Evolutionary conservation across 768 basidiomycete species (phyloP).

Genomic region (Tephrocybe rancida): DNA sequence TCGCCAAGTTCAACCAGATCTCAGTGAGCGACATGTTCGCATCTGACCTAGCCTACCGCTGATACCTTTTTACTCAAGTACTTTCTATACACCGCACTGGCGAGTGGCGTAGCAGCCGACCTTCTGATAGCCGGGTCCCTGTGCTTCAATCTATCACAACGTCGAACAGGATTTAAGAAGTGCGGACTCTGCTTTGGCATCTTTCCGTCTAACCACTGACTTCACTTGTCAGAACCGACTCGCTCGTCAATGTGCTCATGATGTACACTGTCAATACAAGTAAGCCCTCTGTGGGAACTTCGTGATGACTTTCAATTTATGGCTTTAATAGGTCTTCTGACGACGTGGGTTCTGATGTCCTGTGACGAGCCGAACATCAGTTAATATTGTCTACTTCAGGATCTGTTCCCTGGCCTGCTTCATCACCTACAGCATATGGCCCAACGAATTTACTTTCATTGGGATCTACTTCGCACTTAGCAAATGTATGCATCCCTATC

Average conservation of each 20-base stretch:
- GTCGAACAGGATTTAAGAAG: constrained; percentile 30
- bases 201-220: background rate
- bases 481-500: constrained; percentile 33
- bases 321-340: constrained; percentile 29
- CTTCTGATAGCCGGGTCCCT: constrained; percentile 37
- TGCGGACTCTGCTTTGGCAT: constrained; percentile 10
- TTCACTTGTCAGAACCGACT: constrained; percentile 38
- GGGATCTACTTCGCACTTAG: constrained; percentile 47
- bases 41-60: background rate
- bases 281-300: constrained; percentile 21
- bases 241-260: constrained; percentile 44
- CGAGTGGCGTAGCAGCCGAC: constrained; percentile 41
- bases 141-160: constrained; percentile 32
- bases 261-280: constrained; percentile 54
- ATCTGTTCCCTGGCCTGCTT: constrained; percentile 32
- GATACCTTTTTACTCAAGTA: constrained; percentile 20
- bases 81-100: constrained; percentile 32
- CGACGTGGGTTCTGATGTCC: constrained; percentile 23
- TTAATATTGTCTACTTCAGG: constrained; percentile 4
- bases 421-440: constrained; percentile 43
- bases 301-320: background rate
- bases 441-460: constrained; percentile 44
- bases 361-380: background rate
- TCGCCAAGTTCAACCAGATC: constrained; percentile 26
- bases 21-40: constrained; percentile 18